Percentiles rank a stretch among this genome's conserved stretches.
These are phyloP conservation scores for Quercus robur DNA, from an alignment of 306 rosid genomes.

Conservation along the genomic window DNA sequence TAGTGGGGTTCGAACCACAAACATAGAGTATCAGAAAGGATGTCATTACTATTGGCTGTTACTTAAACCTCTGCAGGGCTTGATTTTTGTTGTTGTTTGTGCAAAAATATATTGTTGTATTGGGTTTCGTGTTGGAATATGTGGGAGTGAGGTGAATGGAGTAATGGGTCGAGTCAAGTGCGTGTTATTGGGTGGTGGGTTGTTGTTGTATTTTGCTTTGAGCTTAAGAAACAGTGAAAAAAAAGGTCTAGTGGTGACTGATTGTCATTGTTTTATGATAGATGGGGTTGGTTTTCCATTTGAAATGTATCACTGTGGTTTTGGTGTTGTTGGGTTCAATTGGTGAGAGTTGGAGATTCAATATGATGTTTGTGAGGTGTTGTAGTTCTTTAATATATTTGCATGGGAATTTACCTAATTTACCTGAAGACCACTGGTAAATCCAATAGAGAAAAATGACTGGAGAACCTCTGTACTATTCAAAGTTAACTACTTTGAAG, in stretches of 20 bases:
- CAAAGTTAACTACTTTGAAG: background rate
- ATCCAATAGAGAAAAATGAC: background rate
- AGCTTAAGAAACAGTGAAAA: background rate
- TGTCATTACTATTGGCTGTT: too few relatives aligned
- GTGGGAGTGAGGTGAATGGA: background rate
- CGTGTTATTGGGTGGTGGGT: background rate
- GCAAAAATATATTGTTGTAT: background rate
- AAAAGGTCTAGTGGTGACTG: background rate
- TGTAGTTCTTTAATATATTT: background rate
- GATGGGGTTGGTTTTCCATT: background rate
- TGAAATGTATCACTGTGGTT: background rate
- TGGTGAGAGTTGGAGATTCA: background rate
- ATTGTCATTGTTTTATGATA: background rate
- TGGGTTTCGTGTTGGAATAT: background rate
- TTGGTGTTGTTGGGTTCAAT: background rate
- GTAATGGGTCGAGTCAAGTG: background rate
- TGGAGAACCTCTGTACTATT: background rate
- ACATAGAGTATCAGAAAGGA: too few relatives aligned
- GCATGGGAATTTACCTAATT: background rate
- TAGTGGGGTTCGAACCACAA: too few relatives aligned
- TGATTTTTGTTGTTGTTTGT: too few relatives aligned
- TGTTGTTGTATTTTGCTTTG: background rate
- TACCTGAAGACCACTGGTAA: background rate
- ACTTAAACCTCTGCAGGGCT: too few relatives aligned
- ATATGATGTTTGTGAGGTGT: background rate